Percentiles rank a stretch among this genome's conserved stretches.
phyloP scores from a whole-genome alignment of 306 rosid genomes.

The Quercus engelmannii region DNA sequence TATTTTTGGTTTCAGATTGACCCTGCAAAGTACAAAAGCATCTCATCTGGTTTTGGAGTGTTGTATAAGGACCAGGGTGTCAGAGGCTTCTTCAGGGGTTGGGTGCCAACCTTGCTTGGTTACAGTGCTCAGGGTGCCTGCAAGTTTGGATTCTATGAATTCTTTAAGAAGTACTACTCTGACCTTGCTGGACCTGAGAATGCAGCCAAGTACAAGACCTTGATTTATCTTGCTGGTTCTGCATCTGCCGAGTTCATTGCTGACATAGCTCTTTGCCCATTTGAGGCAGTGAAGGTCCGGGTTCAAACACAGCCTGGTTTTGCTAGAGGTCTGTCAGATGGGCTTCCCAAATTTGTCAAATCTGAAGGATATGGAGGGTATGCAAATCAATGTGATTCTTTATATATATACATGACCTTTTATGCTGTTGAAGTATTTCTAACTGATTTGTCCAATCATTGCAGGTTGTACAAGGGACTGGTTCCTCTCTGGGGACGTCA shows the following conservation, averaged over 20 bases:
- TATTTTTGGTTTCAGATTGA: slow-evolving; percentile 60
- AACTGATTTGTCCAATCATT: slow-evolving; percentile 13
- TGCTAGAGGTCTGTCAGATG: slow-evolving; percentile 86
- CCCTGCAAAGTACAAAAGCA: slow-evolving; percentile 81
- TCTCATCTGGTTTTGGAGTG: slow-evolving; percentile 88
- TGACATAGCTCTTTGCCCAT: slow-evolving; percentile 90
- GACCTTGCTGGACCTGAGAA: slow-evolving; percentile 96
- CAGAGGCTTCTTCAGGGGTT: slow-evolving; percentile 88
- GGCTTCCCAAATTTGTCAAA: slow-evolving; percentile 79
- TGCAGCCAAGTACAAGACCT: slow-evolving; percentile 92
- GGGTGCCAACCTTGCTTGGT: slow-evolving; percentile 97
- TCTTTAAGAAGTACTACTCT: slow-evolving; percentile 89
- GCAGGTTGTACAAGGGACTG: slow-evolving; percentile 94
- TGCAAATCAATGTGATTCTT: slow-evolving; percentile 5
- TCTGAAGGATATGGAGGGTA: slow-evolving; percentile 95
- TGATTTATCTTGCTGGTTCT: slow-evolving; percentile 98
- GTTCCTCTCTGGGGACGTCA: slow-evolving; percentile 99
- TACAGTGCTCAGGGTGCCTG: slow-evolving; percentile 99
- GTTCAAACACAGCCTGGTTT: slow-evolving; percentile 99
- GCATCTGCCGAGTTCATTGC: slow-evolving; percentile 98
- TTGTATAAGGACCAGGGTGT: slow-evolving; percentile 90
- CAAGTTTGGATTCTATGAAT: slow-evolving; percentile 94
- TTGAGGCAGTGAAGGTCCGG: slow-evolving; percentile 96
- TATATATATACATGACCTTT: neutral
- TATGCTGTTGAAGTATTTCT: slow-evolving; percentile 2